A percentile compares a stretch with the other conserved stretches of the same genome.
Evolutionary conservation across 495 filamentous ascomycete genomes (phyloP).

Genomic region (Bacidia rubella): DNA sequence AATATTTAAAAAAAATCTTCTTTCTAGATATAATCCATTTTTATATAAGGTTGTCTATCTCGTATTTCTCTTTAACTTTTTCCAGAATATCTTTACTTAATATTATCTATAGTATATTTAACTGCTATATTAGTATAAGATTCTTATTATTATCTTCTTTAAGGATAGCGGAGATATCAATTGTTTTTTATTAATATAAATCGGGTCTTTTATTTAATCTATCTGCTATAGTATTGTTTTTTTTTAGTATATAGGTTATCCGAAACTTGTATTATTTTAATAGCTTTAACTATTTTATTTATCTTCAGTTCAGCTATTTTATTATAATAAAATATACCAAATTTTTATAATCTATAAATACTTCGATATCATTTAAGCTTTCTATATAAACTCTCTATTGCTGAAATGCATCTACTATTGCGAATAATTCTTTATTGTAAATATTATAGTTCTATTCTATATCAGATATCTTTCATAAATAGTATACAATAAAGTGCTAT

Average conservation of each 20-base stretch:
- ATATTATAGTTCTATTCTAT: constrained; percentile 20
- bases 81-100: neutral
- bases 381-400: constrained; percentile 13
- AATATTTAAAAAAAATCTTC: constrained; percentile 1
- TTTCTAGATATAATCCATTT: neutral
- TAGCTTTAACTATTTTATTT: constrained; percentile 18
- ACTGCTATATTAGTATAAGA: constrained; percentile 1
- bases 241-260: constrained; percentile 17
- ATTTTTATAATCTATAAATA: constrained; percentile 20
- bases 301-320: constrained; percentile 16
- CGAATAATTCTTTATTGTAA: constrained; percentile 18
- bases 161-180: neutral
- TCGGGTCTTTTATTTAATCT: constrained; percentile 5
- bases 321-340: constrained; percentile 19
- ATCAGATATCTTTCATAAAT: constrained; percentile 9
- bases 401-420: constrained; percentile 8
- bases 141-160: neutral
- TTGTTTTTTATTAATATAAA: neutral
- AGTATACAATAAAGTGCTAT: constrained; percentile 10
- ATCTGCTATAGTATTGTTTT: constrained; percentile 8
- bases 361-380: constrained; percentile 6
- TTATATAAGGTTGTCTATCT: neutral
- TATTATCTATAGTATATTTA: neutral
- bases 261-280: constrained; percentile 22
- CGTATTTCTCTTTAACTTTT: neutral